These are phyloP conservation scores for Waitea zeae DNA, from an alignment of 1,284 basidiomycete genomes.

Conservation along the genomic window DNA sequence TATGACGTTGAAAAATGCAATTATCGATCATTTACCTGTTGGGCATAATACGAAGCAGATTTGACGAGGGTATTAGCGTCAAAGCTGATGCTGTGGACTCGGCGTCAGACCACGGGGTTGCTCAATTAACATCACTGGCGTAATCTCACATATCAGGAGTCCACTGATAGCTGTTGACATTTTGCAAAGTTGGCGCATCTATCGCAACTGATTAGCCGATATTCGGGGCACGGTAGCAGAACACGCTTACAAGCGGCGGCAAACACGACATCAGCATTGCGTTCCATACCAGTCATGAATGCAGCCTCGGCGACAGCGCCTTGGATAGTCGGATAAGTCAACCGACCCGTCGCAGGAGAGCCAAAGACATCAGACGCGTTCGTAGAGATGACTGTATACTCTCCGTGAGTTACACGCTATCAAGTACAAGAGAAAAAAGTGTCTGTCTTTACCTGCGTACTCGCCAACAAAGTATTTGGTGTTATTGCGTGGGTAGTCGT, in stretches of 20 bases:
- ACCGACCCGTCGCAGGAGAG: constrained; percentile 13
- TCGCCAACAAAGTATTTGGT: constrained; percentile 11
- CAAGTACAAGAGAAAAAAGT: not conserved
- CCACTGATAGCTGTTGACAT: constrained; percentile 21
- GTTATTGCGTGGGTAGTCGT: constrained; percentile 20
- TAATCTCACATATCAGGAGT: constrained; percentile 25
- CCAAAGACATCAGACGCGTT: constrained; percentile 9
- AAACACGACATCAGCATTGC: constrained; percentile 21
- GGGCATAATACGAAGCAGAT: constrained; percentile 19
- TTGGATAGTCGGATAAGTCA: constrained; percentile 18
- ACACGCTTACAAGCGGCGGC: constrained; percentile 14
- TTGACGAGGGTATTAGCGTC: constrained; percentile 17
- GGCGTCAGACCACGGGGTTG: no score
- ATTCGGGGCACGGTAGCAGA: not conserved
- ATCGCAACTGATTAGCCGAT: not conserved
- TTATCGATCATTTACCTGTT: constrained; percentile 13
- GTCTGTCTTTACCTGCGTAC: not conserved
- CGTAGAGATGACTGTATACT: constrained; percentile 14
- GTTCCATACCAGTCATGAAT: constrained; percentile 20
- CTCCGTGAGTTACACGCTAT: constrained; percentile 10
- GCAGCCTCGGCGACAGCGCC: constrained; percentile 20
- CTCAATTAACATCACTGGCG: no score
- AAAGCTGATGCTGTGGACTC: constrained; percentile 19
- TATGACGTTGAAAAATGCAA: not conserved
- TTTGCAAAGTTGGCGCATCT: constrained; percentile 11